Evolutionary conservation across 805 yeast species (phyloP).

Genomic region (Yarrowia osloensis): DNA sequence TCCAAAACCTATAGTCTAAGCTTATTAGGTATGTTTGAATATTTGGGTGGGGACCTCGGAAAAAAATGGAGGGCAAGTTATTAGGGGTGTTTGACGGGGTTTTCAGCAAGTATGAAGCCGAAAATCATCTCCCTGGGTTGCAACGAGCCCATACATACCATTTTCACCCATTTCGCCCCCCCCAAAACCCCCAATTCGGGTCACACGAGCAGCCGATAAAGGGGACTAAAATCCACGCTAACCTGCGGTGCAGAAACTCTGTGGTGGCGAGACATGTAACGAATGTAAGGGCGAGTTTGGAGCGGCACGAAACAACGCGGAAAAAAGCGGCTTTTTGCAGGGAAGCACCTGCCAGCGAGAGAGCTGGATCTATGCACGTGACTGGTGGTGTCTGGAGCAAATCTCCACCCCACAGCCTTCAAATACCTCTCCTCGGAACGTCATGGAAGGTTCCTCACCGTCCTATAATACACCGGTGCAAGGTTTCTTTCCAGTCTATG

Average conservation of each 20-base stretch:
- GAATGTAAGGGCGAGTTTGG: neutral
- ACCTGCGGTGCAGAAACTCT: neutral
- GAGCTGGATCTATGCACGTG: neutral
- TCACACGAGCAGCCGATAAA: slow-evolving; percentile 21
- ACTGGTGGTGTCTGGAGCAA: too few species aligned
- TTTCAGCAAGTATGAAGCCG: too few species aligned
- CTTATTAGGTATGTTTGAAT: neutral
- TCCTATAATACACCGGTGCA: too few species aligned
- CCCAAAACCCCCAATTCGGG: neutral
- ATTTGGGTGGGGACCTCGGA: neutral
- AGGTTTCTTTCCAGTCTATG: too few species aligned
- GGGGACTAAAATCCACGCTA: slow-evolving; percentile 16
- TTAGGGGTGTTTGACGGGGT: too few species aligned
- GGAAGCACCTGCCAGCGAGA: too few species aligned
- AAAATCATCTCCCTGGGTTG: too few species aligned
- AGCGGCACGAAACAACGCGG: neutral
- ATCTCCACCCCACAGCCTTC: too few species aligned
- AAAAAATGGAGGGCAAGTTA: too few species aligned
- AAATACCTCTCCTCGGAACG: too few species aligned
- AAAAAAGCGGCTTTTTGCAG: neutral
- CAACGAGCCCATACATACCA: too few species aligned
- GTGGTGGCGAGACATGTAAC: neutral
- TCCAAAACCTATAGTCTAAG: neutral
- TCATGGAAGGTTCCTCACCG: neutral
- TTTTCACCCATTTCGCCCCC: neutral